A percentile compares a stretch with the other conserved stretches of the same genome.
Evolutionary conservation across 805 yeast species (phyloP).

Genomic region (Candida parachauliodes): DNA sequence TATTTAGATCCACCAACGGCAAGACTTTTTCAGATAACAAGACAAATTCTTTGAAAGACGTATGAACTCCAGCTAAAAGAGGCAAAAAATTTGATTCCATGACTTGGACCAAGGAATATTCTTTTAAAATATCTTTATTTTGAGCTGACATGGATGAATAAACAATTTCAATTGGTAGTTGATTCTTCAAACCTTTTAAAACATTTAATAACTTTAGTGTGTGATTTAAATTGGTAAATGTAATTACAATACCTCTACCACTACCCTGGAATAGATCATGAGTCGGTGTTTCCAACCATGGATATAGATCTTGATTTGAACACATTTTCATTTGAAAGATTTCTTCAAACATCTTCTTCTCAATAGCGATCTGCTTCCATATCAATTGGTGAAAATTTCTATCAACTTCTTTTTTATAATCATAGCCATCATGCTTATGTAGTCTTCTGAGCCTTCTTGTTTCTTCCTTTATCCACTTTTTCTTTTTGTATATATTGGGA

Average conservation of each 20-base stretch:
- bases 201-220: conserved; percentile 14
- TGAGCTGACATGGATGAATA: neutral
- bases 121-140: neutral
- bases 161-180: conserved; percentile 28
- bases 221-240: conserved; percentile 18
- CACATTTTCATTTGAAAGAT: conserved; percentile 19
- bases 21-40: conserved; percentile 25
- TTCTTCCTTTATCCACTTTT: conserved; percentile 23
- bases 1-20: conserved; percentile 18
- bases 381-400: neutral
- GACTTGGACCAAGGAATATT: conserved; percentile 6
- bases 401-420: neutral
- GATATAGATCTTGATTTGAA: neutral
- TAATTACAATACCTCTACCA: conserved; percentile 32
- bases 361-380: conserved; percentile 13
- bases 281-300: conserved; percentile 20
- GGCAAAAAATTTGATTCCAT: conserved; percentile 7
- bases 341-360: conserved; percentile 15
- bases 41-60: conserved; percentile 29
- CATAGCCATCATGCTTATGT: conserved; percentile 7
- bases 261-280: conserved; percentile 16
- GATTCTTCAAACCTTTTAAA: conserved; percentile 23
- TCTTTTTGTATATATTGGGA: conserved; percentile 21
- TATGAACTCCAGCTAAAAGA: conserved; percentile 26
- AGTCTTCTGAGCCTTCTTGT: conserved; percentile 13